Evolutionary conservation across 495 filamentous ascomycete genomes (phyloP).

Genomic region (Penicillium paradoxum): DNA sequence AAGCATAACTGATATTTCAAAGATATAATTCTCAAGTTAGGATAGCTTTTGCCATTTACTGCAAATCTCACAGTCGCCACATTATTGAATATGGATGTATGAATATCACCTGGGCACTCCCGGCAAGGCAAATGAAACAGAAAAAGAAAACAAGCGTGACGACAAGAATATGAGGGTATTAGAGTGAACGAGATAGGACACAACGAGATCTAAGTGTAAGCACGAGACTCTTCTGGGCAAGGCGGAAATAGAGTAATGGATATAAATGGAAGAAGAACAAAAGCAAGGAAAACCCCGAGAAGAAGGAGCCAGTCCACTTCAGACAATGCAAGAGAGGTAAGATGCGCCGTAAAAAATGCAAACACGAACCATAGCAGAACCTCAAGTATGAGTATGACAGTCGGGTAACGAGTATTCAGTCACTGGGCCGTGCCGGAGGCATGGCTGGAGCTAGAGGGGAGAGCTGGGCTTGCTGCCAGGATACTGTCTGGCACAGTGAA

Average conservation of each 20-base stretch:
- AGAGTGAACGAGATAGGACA: slow-evolving; percentile 5
- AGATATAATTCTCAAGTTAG: not conserved
- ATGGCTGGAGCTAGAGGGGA: slow-evolving; percentile 12
- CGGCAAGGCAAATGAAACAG: not conserved
- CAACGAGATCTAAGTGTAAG: slow-evolving; percentile 10
- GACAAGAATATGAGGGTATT: slow-evolving; percentile 18
- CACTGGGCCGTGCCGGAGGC: slow-evolving; percentile 17
- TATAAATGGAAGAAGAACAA: slow-evolving; percentile 1
- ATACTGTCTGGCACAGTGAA: slow-evolving; percentile 7
- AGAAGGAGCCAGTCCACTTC: slow-evolving; percentile 22
- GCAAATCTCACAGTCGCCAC: not conserved
- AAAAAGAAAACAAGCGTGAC: not conserved
- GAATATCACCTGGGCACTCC: not conserved
- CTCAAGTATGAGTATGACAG: not conserved
- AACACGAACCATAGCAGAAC: slow-evolving; percentile 2
- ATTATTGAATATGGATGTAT: not conserved
- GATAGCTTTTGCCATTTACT: slow-evolving; percentile 2
- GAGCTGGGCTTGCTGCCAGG: slow-evolving; percentile 10
- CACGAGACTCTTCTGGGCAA: not conserved
- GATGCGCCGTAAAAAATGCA: slow-evolving; percentile 24
- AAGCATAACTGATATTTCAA: not conserved
- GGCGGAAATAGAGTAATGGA: slow-evolving; percentile 2
- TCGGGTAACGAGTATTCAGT: not conserved
- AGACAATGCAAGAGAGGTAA: slow-evolving; percentile 8
- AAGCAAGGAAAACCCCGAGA: not conserved